Conservation (phyloP, 1,139 yeast genomes). For the Hemisphaericaspora subhashii region DNA sequence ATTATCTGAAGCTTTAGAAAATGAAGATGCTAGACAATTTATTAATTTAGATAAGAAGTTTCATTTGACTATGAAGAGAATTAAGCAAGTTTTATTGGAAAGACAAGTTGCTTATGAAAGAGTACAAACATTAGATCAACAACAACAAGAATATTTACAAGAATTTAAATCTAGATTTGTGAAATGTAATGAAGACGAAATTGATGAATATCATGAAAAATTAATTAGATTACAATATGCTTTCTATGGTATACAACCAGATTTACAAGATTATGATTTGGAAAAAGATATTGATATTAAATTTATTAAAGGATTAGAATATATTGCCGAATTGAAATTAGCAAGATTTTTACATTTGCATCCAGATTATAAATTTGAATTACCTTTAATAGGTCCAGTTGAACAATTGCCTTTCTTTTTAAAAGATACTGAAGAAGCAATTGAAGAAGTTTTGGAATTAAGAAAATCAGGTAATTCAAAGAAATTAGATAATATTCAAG, state of each 20-base stretch:
- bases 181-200: conserved; percentile 52
- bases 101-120: conserved; percentile 72
- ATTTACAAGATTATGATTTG: conserved; percentile 36
- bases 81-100: conserved; percentile 85
- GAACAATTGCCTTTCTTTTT: conserved; percentile 48
- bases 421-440: conserved; percentile 52
- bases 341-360: conserved; percentile 27
- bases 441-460: conserved; percentile 48
- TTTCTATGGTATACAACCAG: conserved; percentile 70
- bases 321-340: conserved; percentile 65
- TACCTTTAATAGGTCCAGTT: conserved; percentile 40
- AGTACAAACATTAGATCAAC: conserved; percentile 50
- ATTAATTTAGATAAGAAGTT: conserved; percentile 37
- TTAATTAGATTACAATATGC: conserved; percentile 79
- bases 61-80: conserved; percentile 49
- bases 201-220: conserved; percentile 62
- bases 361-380: conserved; percentile 21
- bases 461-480: conserved; percentile 32
- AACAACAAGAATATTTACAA: conserved; percentile 47
- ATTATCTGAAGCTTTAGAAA: conserved; percentile 32
- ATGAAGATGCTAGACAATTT: conserved; percentile 25
- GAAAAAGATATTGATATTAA: conserved; percentile 53
- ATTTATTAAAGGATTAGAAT: conserved; percentile 67
- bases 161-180: conserved; percentile 63
- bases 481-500: conserved; percentile 41